Conservation (phyloP, 371 early-diverging fungal genomes). For the Aphelidium insulamus region DNA sequence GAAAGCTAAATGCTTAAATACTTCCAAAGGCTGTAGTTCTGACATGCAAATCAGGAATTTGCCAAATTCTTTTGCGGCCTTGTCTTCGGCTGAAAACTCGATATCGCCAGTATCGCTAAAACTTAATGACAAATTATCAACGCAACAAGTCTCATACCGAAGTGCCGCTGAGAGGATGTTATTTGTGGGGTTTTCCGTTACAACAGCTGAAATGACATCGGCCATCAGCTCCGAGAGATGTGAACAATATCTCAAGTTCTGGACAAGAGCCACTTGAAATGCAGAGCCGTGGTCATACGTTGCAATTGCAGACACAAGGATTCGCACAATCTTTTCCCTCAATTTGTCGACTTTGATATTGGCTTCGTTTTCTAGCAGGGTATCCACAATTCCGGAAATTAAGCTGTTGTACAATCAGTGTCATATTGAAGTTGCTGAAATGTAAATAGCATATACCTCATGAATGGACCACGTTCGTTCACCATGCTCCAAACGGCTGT, state of each 20-base stretch:
- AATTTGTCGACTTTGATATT: slow-evolving; percentile 29
- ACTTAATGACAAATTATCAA: slow-evolving; percentile 24
- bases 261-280: slow-evolving; percentile 26
- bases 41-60: slow-evolving; percentile 60
- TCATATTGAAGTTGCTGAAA: background rate
- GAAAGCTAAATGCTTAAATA: slow-evolving; percentile 62
- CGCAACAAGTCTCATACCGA: slow-evolving; percentile 28
- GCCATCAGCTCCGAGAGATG: slow-evolving; percentile 81
- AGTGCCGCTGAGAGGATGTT: too few relatives aligned
- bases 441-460: slow-evolving; percentile 16
- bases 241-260: slow-evolving; percentile 77
- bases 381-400: slow-evolving; percentile 47
- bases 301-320: slow-evolving; percentile 1
- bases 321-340: slow-evolving; percentile 9
- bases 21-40: slow-evolving; percentile 46
- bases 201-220: too few relatives aligned
- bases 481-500: slow-evolving; percentile 52
- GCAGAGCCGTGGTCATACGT: background rate
- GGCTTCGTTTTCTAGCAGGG: slow-evolving; percentile 50
- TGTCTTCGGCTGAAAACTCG: slow-evolving; percentile 33
- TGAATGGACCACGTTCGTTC: slow-evolving; percentile 46
- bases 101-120: slow-evolving; percentile 13
- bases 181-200: too few relatives aligned
- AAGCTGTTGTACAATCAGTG: background rate
- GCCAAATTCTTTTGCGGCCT: slow-evolving; percentile 56